Evolutionary conservation across 73 alveolate genomes (phyloP), one percentile per base, ranked within the genome.

Genomic region (Paramecium biaurelia): DNA sequence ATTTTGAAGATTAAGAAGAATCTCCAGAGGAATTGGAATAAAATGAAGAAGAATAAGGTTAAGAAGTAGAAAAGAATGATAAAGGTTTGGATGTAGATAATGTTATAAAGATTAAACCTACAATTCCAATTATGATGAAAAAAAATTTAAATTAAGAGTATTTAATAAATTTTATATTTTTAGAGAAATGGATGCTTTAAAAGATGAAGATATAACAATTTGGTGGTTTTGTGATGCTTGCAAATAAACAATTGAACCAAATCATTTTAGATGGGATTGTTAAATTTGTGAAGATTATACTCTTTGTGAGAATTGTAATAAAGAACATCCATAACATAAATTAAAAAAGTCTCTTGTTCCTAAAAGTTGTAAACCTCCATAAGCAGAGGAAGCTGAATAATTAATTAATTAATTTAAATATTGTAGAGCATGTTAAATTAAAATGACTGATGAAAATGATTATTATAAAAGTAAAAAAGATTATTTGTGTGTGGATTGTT

Each of bases 211-310:
- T 35, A 94, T 95, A 26, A 95, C 95, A 49, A 94, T 95, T 58
- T 98, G 99, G 99, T 98, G 96, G 97, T 95, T 94, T 63, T 98
- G 99, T 88, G 99, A 98, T 88, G 93, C 93, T n/a, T 98, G 99
- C 92, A 95, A 94, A 94, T 93, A 96, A 74, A 97, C 99, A 1
- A 94, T 98, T 45, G 94, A 97, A 41, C 99, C 95, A 67, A 98
- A 98, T n/a, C 93, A 95, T 92, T 95, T 93, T 63, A 95, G 99
- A 92, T 98, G 95, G 86, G 99, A 98, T 92, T 98, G 99, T 93
- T 85, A 90, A 67, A 92, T 95, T 38, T 98, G 99, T 86, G 99
- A 97, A 58, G 97, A 98, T 93, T 98, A 93, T 95, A 95, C 99
- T 8, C 96, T 98, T 85, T 98, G 99, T 93, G 96, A 96, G 84